These are phyloP conservation scores for Helianthus tuberosus DNA, from an alignment of 129 eudicot species.

Conservation along the genomic window DNA sequence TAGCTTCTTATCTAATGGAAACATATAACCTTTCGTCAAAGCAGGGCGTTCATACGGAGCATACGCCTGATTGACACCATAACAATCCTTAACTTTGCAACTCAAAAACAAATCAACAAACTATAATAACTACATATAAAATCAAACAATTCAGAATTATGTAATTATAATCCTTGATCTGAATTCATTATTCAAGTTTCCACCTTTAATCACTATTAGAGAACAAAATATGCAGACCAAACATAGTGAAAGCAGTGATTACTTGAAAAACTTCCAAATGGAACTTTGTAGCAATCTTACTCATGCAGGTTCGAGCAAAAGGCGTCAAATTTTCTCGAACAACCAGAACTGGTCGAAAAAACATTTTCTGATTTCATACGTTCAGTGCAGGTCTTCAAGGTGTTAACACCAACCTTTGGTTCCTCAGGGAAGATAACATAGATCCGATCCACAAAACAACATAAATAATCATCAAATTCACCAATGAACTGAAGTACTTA, in stretches of 20 bases:
- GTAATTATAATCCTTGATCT: no score
- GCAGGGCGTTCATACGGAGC: slow-evolving; percentile 99
- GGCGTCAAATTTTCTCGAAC: no score
- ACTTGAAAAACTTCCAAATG: no score
- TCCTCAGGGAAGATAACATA: slow-evolving; percentile 87
- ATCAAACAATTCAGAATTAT: background rate
- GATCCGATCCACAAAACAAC: slow-evolving; percentile 50
- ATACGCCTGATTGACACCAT: slow-evolving; percentile 60
- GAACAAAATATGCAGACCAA: no score
- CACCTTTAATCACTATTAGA: no score
- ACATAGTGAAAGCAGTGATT: no score
- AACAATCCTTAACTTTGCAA: background rate
- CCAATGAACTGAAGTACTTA: no score
- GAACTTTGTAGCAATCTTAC: no score
- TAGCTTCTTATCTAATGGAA: slow-evolving; percentile 85
- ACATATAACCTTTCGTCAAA: slow-evolving; percentile 85
- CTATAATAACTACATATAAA: background rate
- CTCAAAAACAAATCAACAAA: background rate
- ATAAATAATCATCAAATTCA: no score
- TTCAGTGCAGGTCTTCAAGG: slow-evolving; percentile 66
- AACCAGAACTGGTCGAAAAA: no score
- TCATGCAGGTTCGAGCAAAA: no score
- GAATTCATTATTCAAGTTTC: no score
- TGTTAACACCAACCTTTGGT: slow-evolving; percentile 82
- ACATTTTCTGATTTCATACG: slow-evolving; percentile 85